Evolutionary conservation across 768 basidiomycete species (phyloP).

Genomic region (Boletus pseudopeckii): DNA sequence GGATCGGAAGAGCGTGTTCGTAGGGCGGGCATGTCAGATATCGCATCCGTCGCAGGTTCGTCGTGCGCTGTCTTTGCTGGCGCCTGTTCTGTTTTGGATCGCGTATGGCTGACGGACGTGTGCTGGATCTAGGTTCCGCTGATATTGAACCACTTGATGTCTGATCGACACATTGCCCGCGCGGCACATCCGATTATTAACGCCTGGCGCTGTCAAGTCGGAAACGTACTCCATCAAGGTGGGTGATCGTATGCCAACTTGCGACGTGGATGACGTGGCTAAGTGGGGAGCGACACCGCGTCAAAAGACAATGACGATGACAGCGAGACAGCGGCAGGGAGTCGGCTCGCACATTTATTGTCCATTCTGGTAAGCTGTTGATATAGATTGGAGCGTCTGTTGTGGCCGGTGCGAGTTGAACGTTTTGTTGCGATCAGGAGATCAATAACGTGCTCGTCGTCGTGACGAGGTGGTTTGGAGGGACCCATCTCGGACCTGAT

Average conservation of each 20-base stretch:
- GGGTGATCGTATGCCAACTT: constrained; percentile 7
- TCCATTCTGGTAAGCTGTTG: constrained; percentile 67
- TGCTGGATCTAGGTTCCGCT: constrained; percentile 52
- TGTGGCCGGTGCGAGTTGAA: background rate
- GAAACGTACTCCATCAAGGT: constrained; percentile 73
- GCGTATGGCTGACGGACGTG: background rate
- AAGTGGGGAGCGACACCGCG: background rate
- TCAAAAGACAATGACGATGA: constrained; percentile 88
- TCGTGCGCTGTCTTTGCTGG: background rate
- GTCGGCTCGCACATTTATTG: constrained; percentile 83
- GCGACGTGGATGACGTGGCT: background rate
- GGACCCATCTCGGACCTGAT: constrained; percentile 86
- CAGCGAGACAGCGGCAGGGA: constrained; percentile 90
- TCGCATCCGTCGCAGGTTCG: constrained; percentile 71
- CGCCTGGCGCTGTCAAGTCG: constrained; percentile 76
- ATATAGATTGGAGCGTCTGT: background rate
- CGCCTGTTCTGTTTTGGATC: background rate
- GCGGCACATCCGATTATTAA: constrained; percentile 80
- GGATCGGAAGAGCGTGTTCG: constrained; percentile 82
- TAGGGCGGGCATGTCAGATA: constrained; percentile 82
- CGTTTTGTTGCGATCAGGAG: constrained; percentile 44
- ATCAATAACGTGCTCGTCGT: constrained; percentile 82
- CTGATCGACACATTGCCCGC: constrained; percentile 68
- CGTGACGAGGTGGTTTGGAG: constrained; percentile 93
- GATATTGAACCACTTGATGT: constrained; percentile 62